Evolutionary conservation across 192 early-diverging fungal species (phyloP).

Genomic region (Coemansia umbellata): DNA sequence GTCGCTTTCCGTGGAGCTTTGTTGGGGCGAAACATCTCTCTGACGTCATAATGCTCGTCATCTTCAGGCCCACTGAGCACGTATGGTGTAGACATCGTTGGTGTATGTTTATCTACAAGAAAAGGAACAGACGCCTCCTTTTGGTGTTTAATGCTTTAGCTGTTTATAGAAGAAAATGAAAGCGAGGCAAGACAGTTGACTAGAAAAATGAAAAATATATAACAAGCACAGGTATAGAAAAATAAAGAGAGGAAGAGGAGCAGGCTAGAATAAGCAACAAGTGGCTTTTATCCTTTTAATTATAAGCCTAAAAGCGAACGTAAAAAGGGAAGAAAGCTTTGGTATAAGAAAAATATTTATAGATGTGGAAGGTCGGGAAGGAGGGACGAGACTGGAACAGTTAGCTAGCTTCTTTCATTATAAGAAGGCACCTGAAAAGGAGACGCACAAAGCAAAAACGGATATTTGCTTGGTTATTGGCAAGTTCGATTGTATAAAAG

Average conservation of each 20-base stretch:
- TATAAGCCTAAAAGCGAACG: neutral
- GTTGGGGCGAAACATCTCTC: conserved; percentile 44
- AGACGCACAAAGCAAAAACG: no score
- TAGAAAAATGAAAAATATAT: neutral
- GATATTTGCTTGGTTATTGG: no score
- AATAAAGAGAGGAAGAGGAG: neutral
- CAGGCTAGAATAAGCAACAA: neutral
- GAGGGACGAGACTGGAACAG: no score
- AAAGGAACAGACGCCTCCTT: neutral
- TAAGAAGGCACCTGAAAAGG: no score
- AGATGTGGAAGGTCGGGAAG: no score
- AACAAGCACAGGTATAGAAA: neutral
- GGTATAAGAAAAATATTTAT: neutral
- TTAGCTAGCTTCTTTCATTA: no score
- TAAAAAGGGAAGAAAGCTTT: neutral
- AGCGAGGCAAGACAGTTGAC: neutral
- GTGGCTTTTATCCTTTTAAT: neutral
- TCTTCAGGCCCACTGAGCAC: conserved; percentile 28
- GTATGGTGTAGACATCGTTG: conserved; percentile 27
- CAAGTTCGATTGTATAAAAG: no score
- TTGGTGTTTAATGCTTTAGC: neutral
- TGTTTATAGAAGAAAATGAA: neutral
- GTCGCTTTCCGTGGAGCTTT: conserved; percentile 27
- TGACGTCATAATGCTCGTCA: conserved; percentile 47
- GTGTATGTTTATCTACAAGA: neutral